Evolutionary conservation across 257 asterid species (phyloP).

Genomic region (Nicotiana paniculata): DNA sequence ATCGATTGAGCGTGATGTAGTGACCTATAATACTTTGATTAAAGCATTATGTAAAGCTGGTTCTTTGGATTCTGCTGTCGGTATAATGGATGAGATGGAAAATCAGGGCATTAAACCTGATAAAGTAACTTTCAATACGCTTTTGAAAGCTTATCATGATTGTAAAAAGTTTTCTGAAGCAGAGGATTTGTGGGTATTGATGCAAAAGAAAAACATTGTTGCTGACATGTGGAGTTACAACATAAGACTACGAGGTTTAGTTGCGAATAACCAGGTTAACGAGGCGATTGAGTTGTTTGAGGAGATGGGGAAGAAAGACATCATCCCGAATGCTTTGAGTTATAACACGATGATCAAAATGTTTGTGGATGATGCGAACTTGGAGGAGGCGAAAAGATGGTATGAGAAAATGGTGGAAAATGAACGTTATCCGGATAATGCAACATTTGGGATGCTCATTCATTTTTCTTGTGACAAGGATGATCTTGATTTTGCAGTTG

Average conservation of each 20-base stretch:
- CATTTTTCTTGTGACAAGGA: conserved; percentile 31
- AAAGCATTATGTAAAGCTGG: conserved; percentile 35
- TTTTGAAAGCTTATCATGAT: conserved; percentile 21
- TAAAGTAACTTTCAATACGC: conserved; percentile 27
- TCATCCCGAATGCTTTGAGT: conserved; percentile 30
- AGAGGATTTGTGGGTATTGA: conserved; percentile 45
- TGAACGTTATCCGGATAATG: conserved; percentile 18
- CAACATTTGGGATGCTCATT: conserved; percentile 29
- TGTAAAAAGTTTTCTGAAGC: conserved; percentile 26
- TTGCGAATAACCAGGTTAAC: conserved; percentile 15
- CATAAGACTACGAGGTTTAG: conserved; percentile 33
- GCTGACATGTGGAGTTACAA: conserved; percentile 35
- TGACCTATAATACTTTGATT: conserved; percentile 36
- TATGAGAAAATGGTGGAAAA: conserved; percentile 23
- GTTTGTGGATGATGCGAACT: conserved; percentile 24
- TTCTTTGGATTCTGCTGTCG: conserved; percentile 30
- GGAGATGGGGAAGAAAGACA: conserved; percentile 30
- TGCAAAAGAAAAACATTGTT: conserved; percentile 33
- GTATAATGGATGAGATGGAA: conserved; percentile 40
- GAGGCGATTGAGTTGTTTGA: conserved; percentile 36
- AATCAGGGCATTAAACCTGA: conserved; percentile 24
- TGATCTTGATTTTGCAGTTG: conserved; percentile 38
- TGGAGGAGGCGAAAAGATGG: conserved; percentile 44
- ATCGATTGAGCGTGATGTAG: conserved; percentile 33
- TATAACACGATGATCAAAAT: conserved; percentile 40